These are phyloP conservation scores for Sphagnum tenellum DNA, from an alignment of 225 moss, liverwort and hornwort genomes.

Conservation along the genomic window DNA sequence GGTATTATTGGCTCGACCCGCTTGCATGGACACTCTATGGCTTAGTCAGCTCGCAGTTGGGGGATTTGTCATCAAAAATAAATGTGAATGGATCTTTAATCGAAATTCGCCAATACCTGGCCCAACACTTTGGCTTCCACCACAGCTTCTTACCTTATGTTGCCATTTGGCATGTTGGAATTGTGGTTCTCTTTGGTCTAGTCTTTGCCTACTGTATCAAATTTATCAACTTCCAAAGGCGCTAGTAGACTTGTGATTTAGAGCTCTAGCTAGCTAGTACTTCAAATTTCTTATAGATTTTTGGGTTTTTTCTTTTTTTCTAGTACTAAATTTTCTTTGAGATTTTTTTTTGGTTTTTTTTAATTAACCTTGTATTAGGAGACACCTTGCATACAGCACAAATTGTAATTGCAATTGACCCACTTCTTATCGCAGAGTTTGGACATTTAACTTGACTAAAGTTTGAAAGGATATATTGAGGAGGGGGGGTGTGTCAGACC, in stretches of 20 bases:
- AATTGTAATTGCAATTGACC: no score
- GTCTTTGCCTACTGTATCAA: constrained; percentile 71
- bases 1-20: constrained; percentile 79
- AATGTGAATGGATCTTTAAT: background rate
- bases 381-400: no score
- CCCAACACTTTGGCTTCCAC: constrained; percentile 36
- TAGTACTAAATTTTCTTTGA: no score
- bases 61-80: constrained; percentile 19
- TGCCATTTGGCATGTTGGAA: constrained; percentile 36
- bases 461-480: no score
- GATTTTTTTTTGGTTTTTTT: no score
- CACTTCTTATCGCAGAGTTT: no score
- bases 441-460: no score
- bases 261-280: no score
- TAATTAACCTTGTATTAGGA: no score
- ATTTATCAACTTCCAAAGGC: constrained; percentile 71
- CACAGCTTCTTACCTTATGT: constrained; percentile 55
- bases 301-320: no score
- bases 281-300: no score
- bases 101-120: constrained; percentile 17
- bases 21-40: constrained; percentile 82
- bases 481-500: no score
- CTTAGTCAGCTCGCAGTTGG: constrained; percentile 57
- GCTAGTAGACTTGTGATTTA: constrained; percentile 8
- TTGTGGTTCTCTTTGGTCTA: constrained; percentile 42